Conservation (phyloP, 2,329 filamentous ascomycete species). For the Ophiostoma quercus region DNA sequence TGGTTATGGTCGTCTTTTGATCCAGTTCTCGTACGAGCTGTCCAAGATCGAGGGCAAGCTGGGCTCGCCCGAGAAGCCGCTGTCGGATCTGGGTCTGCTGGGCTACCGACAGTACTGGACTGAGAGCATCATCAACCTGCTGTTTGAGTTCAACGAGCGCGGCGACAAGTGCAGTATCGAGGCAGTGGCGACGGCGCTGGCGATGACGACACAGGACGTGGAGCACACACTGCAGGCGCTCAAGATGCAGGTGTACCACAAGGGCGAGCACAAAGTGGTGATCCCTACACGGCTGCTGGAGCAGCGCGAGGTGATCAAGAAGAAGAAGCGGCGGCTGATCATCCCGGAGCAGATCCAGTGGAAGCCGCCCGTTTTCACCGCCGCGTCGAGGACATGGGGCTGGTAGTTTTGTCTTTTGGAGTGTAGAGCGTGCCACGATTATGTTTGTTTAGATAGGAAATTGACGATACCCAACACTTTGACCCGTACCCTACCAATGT, state of each 20-base stretch:
- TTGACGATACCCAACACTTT: neutral
- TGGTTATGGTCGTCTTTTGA: constrained; percentile 86
- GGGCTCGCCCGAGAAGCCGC: constrained; percentile 91
- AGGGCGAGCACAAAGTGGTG: constrained; percentile 94
- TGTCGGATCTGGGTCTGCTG: constrained; percentile 86
- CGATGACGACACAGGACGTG: constrained; percentile 97
- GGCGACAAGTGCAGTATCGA: constrained; percentile 78
- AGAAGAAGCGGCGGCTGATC: constrained; percentile 71
- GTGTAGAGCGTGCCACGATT: neutral
- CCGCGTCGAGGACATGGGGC: constrained; percentile 86
- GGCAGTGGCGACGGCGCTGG: constrained; percentile 68
- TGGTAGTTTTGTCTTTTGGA: constrained; percentile 53
- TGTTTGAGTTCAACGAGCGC: constrained; percentile 66
- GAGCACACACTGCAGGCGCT: constrained; percentile 90
- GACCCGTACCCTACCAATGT: neutral
- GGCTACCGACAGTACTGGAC: constrained; percentile 98
- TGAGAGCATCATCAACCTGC: constrained; percentile 81
- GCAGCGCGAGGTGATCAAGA: constrained; percentile 72
- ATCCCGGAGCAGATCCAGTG: constrained; percentile 77
- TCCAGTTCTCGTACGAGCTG: constrained; percentile 96
- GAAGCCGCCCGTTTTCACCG: constrained; percentile 94
- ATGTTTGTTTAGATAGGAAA: neutral
- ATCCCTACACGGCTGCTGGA: constrained; percentile 77
- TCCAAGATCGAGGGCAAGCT: constrained; percentile 93
- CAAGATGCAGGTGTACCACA: constrained; percentile 93